phyloP scores from a whole-genome alignment of 495 filamentous ascomycete species.

The Corynascus novoguineensis region DNA sequence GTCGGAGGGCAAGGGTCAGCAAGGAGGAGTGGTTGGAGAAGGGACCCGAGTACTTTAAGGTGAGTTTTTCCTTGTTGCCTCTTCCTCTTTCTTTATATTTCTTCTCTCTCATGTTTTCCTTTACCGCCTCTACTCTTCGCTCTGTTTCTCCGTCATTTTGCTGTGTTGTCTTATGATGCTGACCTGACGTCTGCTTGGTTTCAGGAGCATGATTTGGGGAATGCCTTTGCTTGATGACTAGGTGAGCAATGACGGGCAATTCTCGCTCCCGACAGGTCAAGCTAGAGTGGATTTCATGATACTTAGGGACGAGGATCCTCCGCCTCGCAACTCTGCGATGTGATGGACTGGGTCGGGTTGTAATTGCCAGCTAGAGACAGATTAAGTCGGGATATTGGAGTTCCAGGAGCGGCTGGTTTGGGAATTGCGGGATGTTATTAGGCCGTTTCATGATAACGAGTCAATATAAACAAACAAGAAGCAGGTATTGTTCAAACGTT shows the following conservation, averaged over 20 bases:
- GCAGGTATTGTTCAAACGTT: no score
- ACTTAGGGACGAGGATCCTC: no score
- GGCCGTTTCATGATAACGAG: no score
- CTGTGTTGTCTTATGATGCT: not conserved
- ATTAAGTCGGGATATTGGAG: not conserved
- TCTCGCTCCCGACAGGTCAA: no score
- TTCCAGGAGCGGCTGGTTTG: not conserved
- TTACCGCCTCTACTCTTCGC: no score
- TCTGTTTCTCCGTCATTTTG: no score
- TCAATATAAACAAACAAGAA: no score
- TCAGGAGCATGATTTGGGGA: conserved; percentile 78
- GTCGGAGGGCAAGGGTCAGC: conserved; percentile 50
- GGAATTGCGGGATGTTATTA: not conserved
- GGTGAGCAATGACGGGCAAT: no score
- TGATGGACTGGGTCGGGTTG: no score
- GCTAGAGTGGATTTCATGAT: no score
- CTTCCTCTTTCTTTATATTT: conserved; percentile 14
- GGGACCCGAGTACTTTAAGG: conserved; percentile 80
- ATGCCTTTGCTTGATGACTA: conserved; percentile 45
- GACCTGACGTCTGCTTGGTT: conserved; percentile 1
- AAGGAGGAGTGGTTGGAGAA: conserved; percentile 79
- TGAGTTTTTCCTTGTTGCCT: conserved; percentile 43
- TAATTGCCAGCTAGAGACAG: no score
- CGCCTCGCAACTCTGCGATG: no score
- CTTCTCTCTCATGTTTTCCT: conserved; percentile 10